A percentile compares a stretch with the other conserved stretches of the same genome.
phyloP scores from a whole-genome alignment of 371 early-diverging fungal genomes.

The Rhizopus delemar region DNA sequence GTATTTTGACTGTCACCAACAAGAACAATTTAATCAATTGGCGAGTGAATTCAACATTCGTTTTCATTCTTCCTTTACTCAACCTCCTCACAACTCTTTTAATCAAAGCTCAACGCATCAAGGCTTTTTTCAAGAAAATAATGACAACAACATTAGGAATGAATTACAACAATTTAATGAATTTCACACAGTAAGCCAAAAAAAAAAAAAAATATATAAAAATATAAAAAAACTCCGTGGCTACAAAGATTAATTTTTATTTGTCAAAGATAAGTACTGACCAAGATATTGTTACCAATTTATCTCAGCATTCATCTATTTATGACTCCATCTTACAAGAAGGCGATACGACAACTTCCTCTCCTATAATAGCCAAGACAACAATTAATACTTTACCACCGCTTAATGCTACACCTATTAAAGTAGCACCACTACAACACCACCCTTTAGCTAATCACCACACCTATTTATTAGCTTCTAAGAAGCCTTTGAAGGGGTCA shows the following conservation, averaged over 20 bases:
- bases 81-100: background rate
- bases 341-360: background rate
- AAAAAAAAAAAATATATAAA: background rate
- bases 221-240: background rate
- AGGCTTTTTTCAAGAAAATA: background rate
- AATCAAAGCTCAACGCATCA: background rate
- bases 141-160: background rate
- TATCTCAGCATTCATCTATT: slow-evolving; percentile 3
- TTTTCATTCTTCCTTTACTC: background rate
- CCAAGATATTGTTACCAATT: slow-evolving; percentile 20
- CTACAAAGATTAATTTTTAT: slow-evolving; percentile 3
- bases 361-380: slow-evolving; percentile 1
- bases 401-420: slow-evolving; percentile 24
- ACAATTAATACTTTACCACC: slow-evolving; percentile 15
- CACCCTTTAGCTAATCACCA: slow-evolving; percentile 20
- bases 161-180: background rate
- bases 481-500: slow-evolving; percentile 19
- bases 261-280: slow-evolving; percentile 10
- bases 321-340: background rate
- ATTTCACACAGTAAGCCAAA: slow-evolving; percentile 6
- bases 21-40: background rate
- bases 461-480: slow-evolving; percentile 23
- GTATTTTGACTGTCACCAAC: background rate
- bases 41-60: slow-evolving; percentile 4
- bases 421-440: slow-evolving; percentile 22